Percentiles rank a stretch among this genome's conserved stretches.
Evolutionary conservation across 2,329 filamentous ascomycete genomes (phyloP).

Genomic region (Myriosclerotinia scirpicola): DNA sequence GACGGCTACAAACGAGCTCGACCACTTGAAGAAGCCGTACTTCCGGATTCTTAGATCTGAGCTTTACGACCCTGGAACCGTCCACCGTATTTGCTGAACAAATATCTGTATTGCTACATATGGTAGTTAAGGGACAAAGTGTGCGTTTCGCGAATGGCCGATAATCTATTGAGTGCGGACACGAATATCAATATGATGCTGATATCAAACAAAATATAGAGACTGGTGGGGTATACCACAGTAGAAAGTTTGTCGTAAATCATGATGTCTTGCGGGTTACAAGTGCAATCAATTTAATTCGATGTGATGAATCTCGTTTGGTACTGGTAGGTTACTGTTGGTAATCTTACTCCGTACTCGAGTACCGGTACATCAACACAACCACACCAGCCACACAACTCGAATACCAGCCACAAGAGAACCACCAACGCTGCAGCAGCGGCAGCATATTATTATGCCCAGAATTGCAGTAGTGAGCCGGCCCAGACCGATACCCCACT

Average conservation of each 20-base stretch:
- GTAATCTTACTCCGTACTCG: too few species aligned
- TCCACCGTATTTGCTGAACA: conserved; percentile 44
- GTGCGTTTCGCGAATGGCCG: not conserved
- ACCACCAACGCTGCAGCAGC: not conserved
- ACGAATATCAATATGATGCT: not conserved
- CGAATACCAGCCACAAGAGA: not conserved
- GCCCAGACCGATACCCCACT: not conserved
- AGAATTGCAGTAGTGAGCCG: not conserved
- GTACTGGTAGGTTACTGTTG: too few species aligned
- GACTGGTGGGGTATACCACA: too few species aligned
- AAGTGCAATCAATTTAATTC: not conserved
- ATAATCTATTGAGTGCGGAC: not conserved
- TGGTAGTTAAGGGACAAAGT: not conserved
- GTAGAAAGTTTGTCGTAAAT: not conserved
- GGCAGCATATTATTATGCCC: not conserved
- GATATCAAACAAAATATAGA: not conserved
- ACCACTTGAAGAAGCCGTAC: conserved; percentile 50
- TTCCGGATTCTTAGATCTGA: conserved; percentile 53
- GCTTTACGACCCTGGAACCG: conserved; percentile 54
- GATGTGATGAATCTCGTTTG: too few species aligned
- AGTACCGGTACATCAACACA: too few species aligned
- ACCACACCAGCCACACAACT: not conserved
- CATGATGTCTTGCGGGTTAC: not conserved
- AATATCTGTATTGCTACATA: not conserved
- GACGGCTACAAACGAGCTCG: not conserved